Base-by-base conservation (phyloP, 2,329 filamentous ascomycete genomes). In the Curvularia spicifera region DNA sequence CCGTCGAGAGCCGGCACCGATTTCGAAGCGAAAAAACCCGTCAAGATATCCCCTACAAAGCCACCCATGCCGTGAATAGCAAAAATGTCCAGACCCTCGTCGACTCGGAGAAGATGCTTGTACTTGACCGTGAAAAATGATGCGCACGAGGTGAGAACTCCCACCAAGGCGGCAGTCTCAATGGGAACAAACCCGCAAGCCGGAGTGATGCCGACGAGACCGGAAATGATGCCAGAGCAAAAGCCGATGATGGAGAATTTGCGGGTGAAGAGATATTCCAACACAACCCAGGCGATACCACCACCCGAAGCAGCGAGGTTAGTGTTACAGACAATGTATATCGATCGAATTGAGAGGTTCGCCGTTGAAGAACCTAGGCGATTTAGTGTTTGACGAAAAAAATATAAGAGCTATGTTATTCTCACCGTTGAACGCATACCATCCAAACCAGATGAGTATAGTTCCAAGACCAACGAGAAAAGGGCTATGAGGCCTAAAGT, bases 391-490 rank as follows among this genome's bases (percentile, higher is more conserved):
- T 28, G 22, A n/a, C 15, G 13, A 28, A 6, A 2, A 26, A n/a
- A 4, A 12, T 2, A 10, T 12, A 20, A 12, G 13, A 6, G 5
- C 29, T 3, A 13, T 5, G 29, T 9, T 15, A 12, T 26, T 10
- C 18, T 74, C 80, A 59, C 84, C 73, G 51, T 75, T 74, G 56
- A 75, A 76, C 0, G 71, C 71, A 43, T 71, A 76, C 72, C 72
- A 76, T 10, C 73, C 72, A 43, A 76, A 72, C 72, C 73, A 76
- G 46, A 76, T 73, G 44, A 89, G 85, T 26, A 89, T 84, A 4
- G 90, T 91, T 22, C 90, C 89, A 46, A 92, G 82, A 47, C 91
- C 87, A 64, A 91, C 87, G 67, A 90, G 83, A 57, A 89, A 90
- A 44, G 90, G 87, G 71, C 90, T 91, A 77, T 92, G 89, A 8